phyloP scores from a whole-genome alignment of 2,329 filamentous ascomycete genomes.

The Colletotrichum sp. region DNA sequence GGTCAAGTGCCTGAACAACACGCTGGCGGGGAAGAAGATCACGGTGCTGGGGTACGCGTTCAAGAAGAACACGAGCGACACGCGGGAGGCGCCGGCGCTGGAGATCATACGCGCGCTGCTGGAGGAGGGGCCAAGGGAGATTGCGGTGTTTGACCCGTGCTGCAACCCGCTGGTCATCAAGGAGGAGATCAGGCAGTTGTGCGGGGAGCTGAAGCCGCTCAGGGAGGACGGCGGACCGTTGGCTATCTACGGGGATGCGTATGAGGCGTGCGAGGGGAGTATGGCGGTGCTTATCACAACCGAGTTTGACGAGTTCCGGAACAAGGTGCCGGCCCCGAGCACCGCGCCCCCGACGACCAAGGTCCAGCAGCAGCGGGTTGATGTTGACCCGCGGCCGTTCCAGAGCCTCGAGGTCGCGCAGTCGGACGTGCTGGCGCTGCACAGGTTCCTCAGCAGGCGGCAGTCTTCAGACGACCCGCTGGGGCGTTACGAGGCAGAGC shows the following conservation, averaged over 20 bases:
- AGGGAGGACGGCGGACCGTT: slow-evolving; percentile 47
- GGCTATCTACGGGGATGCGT: slow-evolving; percentile 49
- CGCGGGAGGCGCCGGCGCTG: slow-evolving; percentile 72
- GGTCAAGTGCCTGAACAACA: slow-evolving; percentile 71
- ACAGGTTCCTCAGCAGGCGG: slow-evolving; percentile 43
- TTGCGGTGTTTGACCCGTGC: slow-evolving; percentile 73
- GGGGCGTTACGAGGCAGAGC: slow-evolving; percentile 48
- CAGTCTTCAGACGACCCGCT: slow-evolving; percentile 45
- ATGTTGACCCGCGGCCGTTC: slow-evolving; percentile 53
- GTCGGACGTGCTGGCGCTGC: slow-evolving; percentile 52
- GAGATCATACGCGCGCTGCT: slow-evolving; percentile 70
- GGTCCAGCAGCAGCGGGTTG: slow-evolving; percentile 23
- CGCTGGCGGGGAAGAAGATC: slow-evolving; percentile 72
- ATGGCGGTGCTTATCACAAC: slow-evolving; percentile 60
- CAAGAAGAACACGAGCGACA: slow-evolving; percentile 81
- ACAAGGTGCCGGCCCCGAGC: slow-evolving; percentile 26
- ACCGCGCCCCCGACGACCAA: slow-evolving; percentile 11
- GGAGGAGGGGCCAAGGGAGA: slow-evolving; percentile 67
- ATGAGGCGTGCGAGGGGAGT: slow-evolving; percentile 53
- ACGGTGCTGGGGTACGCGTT: slow-evolving; percentile 78
- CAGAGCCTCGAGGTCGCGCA: slow-evolving; percentile 36
- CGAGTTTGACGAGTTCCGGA: slow-evolving; percentile 61
- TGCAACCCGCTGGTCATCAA: slow-evolving; percentile 56
- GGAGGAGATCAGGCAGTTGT: slow-evolving; percentile 52
- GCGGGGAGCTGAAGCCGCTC: slow-evolving; percentile 31